A percentile compares a stretch with the other conserved stretches of the same genome.
Evolutionary conservation across 2,329 filamentous ascomycete species (phyloP).

Genomic region (Malbranchea cinnamomea): DNA sequence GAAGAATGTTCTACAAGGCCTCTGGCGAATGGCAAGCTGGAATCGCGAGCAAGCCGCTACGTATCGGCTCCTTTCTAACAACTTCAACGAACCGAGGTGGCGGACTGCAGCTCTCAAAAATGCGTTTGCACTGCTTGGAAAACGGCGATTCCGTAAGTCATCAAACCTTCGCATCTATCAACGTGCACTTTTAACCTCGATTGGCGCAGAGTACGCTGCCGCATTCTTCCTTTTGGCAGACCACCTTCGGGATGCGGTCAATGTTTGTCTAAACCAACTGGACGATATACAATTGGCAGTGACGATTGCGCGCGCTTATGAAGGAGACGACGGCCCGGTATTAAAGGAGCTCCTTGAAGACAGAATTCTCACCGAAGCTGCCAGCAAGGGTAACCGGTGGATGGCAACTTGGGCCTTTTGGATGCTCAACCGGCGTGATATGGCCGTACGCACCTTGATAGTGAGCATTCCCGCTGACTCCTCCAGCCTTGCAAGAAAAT

Average conservation of each 20-base stretch:
- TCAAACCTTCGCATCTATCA: not conserved
- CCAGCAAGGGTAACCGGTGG: slow-evolving; percentile 77
- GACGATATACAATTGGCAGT: slow-evolving; percentile 83
- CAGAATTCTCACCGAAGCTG: slow-evolving; percentile 61
- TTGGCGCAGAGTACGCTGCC: slow-evolving; percentile 63
- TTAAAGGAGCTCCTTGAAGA: slow-evolving; percentile 62
- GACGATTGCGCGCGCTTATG: slow-evolving; percentile 73
- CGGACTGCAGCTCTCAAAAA: slow-evolving; percentile 85
- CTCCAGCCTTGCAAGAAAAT: not conserved
- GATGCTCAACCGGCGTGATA: slow-evolving; percentile 68
- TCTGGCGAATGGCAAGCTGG: slow-evolving; percentile 92
- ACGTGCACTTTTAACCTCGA: slow-evolving; percentile 6
- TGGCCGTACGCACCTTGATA: slow-evolving; percentile 70
- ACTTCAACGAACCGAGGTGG: slow-evolving; percentile 79
- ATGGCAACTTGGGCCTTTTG: slow-evolving; percentile 91
- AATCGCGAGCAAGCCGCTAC: slow-evolving; percentile 75
- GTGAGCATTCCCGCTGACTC: slow-evolving; percentile 33
- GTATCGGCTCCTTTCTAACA: slow-evolving; percentile 66
- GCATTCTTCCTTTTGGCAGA: slow-evolving; percentile 90
- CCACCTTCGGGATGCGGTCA: slow-evolving; percentile 68
- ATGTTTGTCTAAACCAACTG: slow-evolving; percentile 73
- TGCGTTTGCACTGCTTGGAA: slow-evolving; percentile 85
- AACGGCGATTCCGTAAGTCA: slow-evolving; percentile 60
- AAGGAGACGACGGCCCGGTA: slow-evolving; percentile 71
- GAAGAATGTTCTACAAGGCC: slow-evolving; percentile 73